A percentile compares a stretch with the other conserved stretches of the same genome.
These are phyloP conservation scores for Sanguinoderma infundibulare DNA, from an alignment of 1,284 basidiomycete species.

Conservation along the genomic window DNA sequence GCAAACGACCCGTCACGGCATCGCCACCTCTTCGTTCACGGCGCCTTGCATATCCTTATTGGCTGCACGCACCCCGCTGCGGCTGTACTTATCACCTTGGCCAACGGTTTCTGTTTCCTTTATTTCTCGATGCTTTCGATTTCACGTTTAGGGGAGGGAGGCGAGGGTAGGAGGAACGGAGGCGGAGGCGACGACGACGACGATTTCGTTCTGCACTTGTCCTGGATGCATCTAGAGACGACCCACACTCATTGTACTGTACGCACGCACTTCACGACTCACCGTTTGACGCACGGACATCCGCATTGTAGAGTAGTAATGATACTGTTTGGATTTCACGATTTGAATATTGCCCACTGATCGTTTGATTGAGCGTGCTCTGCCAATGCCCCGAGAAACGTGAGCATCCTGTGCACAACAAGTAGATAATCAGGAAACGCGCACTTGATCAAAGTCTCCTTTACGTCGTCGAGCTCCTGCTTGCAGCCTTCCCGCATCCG, in stretches of 20 bases:
- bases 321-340: background rate
- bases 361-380: background rate
- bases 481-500: no score
- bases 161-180: background rate
- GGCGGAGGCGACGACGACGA: background rate
- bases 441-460: no score
- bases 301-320: background rate
- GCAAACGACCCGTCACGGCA: constrained; percentile 13
- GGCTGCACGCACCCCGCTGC: constrained; percentile 2
- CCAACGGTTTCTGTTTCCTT: background rate
- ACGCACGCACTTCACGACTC: constrained; percentile 7
- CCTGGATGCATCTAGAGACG: constrained; percentile 17
- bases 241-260: constrained; percentile 14
- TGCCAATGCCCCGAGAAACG: background rate
- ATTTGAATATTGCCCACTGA: background rate
- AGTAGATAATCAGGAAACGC: background rate
- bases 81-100: constrained; percentile 3
- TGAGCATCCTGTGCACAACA: background rate
- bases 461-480: no score
- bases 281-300: background rate
- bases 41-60: constrained; percentile 19
- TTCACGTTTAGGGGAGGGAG: background rate
- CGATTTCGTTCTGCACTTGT: constrained; percentile 13
- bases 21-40: constrained; percentile 16
- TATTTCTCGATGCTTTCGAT: background rate